Base-by-base conservation (phyloP, 148 eudicot species). In the Camellia sinensis region DNA sequence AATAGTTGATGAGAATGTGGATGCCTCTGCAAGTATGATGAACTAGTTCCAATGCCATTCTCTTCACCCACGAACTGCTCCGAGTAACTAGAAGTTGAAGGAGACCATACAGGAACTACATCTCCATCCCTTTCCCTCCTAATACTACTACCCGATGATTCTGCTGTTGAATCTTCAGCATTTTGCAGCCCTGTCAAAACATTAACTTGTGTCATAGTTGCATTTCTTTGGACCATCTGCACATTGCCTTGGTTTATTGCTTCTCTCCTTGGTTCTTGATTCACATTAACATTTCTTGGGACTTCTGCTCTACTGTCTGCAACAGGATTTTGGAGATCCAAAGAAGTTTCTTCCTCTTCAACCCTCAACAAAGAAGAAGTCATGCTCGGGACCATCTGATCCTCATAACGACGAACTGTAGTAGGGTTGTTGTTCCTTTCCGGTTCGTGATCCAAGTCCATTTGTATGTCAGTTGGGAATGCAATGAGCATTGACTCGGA, bases 381-480 rank as follows among this genome's bases (percentile, higher is more conserved):
- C 76, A 96, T 88, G 86, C 95, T 96, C 4, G 99, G 99, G 73
- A 96, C 99, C 98, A 94, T 96, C 77, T 96, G 99, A 82, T 96
- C 99, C 75, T 89, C 93, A 75, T 90, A 90, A 53, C 89, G 86
- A 19, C 93, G 87, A 22, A 85, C 80, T 3, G 74, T 64, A 18
- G 52, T 64, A 69, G 82, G 81, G 53, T 80, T 82, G 70, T 86
- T 86, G 70, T 86, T 86, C 77, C 93, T 87, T 21, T 56, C 68
- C 6, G 93, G 88, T 78, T 85, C 91, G 41, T 76, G 85, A 73
- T 93, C 97, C 66, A 87, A 78, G 61, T 96, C 98, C 95, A 94
- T 91, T 62, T 81, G 91, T 46, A 89, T 83, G 83, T 93, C 97
- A 74, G 85, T 80, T 6, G 99, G 97, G 78, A 91, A 93, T 13